phyloP scores from a whole-genome alignment of 768 basidiomycete species.

The Pleurotus cornucopiae region DNA sequence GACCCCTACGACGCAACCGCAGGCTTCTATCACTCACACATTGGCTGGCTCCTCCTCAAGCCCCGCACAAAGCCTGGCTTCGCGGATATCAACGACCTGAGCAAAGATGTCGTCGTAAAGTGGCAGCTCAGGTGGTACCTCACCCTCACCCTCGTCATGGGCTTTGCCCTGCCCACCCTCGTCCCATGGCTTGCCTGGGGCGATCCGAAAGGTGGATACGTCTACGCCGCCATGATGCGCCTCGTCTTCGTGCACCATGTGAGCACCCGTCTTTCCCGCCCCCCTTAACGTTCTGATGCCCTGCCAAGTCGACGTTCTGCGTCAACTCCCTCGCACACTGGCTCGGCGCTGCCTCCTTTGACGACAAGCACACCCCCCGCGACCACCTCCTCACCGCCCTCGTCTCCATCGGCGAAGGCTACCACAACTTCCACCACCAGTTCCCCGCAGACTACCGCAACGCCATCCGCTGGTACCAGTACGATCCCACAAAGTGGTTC shows the following conservation, averaged over 20 bases:
- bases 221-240: conserved; percentile 64
- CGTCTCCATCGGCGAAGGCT: conserved; percentile 90
- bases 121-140: conserved; percentile 85
- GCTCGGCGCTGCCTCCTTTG: conserved; percentile 83
- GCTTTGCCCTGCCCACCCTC: conserved; percentile 53
- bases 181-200: conserved; percentile 74
- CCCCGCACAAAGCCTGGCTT: conserved; percentile 87
- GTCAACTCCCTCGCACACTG: conserved; percentile 97
- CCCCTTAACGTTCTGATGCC: conserved; percentile 49
- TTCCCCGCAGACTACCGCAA: conserved; percentile 98
- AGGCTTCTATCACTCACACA: conserved; percentile 80
- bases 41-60: conserved; percentile 92
- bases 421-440: conserved; percentile 96
- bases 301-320: conserved; percentile 89
- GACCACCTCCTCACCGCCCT: conserved; percentile 88
- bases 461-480: conserved; percentile 91
- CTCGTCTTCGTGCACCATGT: conserved; percentile 69
- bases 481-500: conserved; percentile 91
- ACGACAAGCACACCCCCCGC: conserved; percentile 81
- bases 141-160: conserved; percentile 72
- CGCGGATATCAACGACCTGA: conserved; percentile 83
- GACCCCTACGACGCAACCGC: conserved; percentile 93
- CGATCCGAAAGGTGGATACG: conserved; percentile 80
- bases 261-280: conserved; percentile 19
- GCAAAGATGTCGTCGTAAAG: conserved; percentile 71